Conservation (phyloP, 108 stramenopile species). For the Pseudonitzschia multistriata region DNA sequence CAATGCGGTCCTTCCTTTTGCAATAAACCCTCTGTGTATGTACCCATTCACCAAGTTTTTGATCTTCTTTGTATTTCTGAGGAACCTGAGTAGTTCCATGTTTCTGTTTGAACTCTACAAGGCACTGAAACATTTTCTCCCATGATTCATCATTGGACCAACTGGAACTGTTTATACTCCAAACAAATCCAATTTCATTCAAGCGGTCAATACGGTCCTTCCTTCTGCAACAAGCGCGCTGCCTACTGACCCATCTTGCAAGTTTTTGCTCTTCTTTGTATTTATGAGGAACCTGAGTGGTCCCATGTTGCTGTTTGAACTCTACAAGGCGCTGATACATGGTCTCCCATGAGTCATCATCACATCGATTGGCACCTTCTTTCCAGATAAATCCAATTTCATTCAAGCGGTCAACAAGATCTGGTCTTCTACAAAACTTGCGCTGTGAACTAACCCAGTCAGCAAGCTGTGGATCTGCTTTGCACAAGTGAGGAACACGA, state of each 20-base stretch:
- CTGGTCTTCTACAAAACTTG: not conserved
- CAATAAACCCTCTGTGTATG: too few relatives aligned
- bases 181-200: conserved; percentile 48
- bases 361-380: conserved; percentile 27
- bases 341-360: conserved; percentile 19
- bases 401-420: conserved; percentile 42
- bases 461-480: conserved; percentile 38
- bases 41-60: too few relatives aligned
- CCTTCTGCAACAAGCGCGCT: conserved; percentile 1
- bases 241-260: conserved; percentile 38
- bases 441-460: conserved; percentile 42
- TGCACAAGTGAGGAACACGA: conserved; percentile 43
- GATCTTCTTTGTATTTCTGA: too few relatives aligned
- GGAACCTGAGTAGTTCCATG: too few relatives aligned
- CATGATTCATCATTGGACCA: too few relatives aligned
- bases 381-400: conserved; percentile 50
- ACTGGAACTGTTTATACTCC: too few relatives aligned
- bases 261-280: conserved; percentile 41
- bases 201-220: conserved; percentile 37
- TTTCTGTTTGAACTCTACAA: too few relatives aligned
- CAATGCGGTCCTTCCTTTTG: too few relatives aligned
- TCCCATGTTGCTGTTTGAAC: conserved; percentile 36
- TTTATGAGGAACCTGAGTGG: conserved; percentile 47
- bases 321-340: conserved; percentile 33
- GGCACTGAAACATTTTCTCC: too few relatives aligned